phyloP scores from a whole-genome alignment of 2,329 filamentous ascomycete species.

The Xylariomycetidae sp. region DNA sequence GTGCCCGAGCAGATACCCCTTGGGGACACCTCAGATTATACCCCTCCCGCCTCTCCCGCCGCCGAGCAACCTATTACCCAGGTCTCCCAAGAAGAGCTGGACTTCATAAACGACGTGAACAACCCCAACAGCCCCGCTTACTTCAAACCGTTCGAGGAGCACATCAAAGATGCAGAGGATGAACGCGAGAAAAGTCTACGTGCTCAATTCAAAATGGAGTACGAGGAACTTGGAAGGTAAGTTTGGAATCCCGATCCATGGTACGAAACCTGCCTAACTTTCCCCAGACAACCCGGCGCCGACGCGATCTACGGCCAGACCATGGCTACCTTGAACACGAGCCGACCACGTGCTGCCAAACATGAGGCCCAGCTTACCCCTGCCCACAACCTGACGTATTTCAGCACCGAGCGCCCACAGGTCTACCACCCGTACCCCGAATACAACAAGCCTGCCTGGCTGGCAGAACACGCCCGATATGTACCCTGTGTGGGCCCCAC shows the following conservation, averaged over 20 bases:
- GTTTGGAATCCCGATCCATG: constrained; percentile 7
- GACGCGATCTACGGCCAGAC: constrained; percentile 54
- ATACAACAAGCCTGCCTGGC: constrained; percentile 59
- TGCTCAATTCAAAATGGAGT: constrained; percentile 35
- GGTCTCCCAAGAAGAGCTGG: constrained; percentile 1
- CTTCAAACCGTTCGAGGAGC: constrained; percentile 19
- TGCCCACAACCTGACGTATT: constrained; percentile 30
- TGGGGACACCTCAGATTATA: constrained; percentile 2
- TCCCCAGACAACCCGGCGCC: constrained; percentile 35
- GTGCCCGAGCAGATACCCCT: not conserved
- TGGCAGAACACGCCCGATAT: constrained; percentile 47
- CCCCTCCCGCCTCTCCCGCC: constrained; percentile 4
- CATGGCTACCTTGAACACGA: constrained; percentile 37
- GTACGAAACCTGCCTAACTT: constrained; percentile 19
- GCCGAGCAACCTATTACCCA: constrained; percentile 6
- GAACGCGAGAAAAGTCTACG: constrained; percentile 25
- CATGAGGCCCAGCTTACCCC: constrained; percentile 26
- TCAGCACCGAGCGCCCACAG: constrained; percentile 42
- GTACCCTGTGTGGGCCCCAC: constrained; percentile 60
- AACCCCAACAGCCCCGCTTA: constrained; percentile 7
- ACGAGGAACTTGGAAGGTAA: constrained; percentile 29
- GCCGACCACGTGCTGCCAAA: constrained; percentile 25
- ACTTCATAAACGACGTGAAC: not conserved
- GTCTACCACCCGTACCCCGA: constrained; percentile 66
- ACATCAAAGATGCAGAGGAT: constrained; percentile 26